Evolutionary conservation across 768 basidiomycete genomes (phyloP), one percentile per base, ranked within the genome.

Genomic region (Crassisporium funariophilum): DNA sequence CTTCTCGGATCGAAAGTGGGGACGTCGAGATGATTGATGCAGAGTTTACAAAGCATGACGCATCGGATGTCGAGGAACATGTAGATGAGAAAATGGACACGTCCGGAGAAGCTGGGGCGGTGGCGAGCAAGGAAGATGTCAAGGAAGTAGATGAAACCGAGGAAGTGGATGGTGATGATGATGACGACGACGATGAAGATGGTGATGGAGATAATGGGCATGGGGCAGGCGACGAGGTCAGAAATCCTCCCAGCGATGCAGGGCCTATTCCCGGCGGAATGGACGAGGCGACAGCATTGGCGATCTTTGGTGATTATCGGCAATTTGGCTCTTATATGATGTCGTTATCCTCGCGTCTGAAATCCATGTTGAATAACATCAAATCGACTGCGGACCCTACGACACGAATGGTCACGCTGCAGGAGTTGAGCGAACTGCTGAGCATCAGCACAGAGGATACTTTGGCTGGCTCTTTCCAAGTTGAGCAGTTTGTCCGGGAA

Each of bases 361-460:
- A 94, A 77, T 84, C 82, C 5, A 88, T 95, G 80, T 74, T 97
- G 50, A 86, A 79, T 66, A 91, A 91, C 66, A 91, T 95, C 81
- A 88, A 89, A 68, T 62, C 81, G 17, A 83, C 85, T 21, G 88
- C 91, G 23, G 90, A 90, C 62, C 85, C 90, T 9, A 91, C 88
- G 0, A 88, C 85, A 31, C 86, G 94, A 38, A 81, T 98, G 21
- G 71, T 92, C 35, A 94, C 95, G 4, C 72, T 99, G 21, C 94
- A 98, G 62, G 95, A 99, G 60, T 79, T 97, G 42, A 93, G 91
- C 70, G 95, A 98, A 64, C 67, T 98, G 24, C 82, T 99, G 46
- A 90, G 91, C 50, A 95, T 98, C 70, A 92, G 91, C 67, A 98
- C 93, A 2, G 95, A 98, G 69, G 97, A 99, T 64, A 98, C 94